These are phyloP conservation scores for Scenedesmus sp. DNA, from an alignment of 163 green algal species.

Conservation along the genomic window DNA sequence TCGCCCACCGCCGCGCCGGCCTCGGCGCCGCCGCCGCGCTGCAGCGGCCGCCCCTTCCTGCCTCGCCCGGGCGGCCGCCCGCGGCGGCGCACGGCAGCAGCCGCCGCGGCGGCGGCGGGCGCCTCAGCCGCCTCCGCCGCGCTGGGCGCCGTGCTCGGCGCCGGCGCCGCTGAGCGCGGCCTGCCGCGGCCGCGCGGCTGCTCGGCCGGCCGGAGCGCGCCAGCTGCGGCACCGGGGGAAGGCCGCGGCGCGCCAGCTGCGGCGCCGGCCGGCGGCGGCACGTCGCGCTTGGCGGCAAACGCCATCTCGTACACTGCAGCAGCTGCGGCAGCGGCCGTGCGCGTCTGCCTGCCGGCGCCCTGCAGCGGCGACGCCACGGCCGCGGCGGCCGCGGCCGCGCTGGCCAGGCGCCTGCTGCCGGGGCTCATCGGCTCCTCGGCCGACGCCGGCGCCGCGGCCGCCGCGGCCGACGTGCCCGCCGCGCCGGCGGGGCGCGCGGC, in stretches of 20 bases:
- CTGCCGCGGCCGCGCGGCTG: no score
- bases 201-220: background rate
- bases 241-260: background rate
- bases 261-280: background rate
- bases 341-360: constrained; percentile 16
- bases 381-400: constrained; percentile 18
- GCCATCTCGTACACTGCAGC: constrained; percentile 24
- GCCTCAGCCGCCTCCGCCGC: no score
- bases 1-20: constrained; percentile 10
- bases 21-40: background rate
- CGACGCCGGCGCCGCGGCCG: no score
- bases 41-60: background rate
- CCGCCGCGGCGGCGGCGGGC: background rate
- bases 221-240: background rate
- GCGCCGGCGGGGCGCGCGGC: background rate
- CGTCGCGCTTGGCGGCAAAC: constrained; percentile 33
- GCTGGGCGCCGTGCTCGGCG: no score
- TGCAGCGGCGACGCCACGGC: constrained; percentile 15
- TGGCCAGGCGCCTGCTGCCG: constrained; percentile 4
- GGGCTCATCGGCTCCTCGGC: no score
- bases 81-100: background rate
- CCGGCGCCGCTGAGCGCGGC: no score
- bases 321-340: constrained; percentile 33
- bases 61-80: background rate
- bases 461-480: background rate